A percentile compares a stretch with the other conserved stretches of the same genome.
phyloP scores from a whole-genome alignment of 305 asterid genomes.

The Fraxinus latifolia region DNA sequence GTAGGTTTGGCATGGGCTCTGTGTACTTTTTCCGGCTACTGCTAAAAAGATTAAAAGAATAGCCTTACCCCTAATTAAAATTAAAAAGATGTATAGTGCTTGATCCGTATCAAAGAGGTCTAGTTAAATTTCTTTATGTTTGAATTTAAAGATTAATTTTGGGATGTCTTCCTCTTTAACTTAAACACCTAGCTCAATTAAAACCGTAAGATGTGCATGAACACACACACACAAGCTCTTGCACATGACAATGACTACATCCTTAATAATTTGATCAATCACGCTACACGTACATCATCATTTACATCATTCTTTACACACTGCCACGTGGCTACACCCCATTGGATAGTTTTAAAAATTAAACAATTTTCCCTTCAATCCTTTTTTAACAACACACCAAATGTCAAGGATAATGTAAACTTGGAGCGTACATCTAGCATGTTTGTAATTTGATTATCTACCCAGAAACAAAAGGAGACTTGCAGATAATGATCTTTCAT shows the following conservation, averaged over 20 bases:
- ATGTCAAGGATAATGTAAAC: too few species aligned
- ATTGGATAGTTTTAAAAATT: too few species aligned
- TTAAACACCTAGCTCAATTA: not conserved
- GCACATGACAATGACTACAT: not conserved
- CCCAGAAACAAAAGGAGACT: not conserved
- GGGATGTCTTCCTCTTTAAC: not conserved
- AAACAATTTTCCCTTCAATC: too few species aligned
- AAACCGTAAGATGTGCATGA: not conserved
- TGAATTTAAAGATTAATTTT: not conserved
- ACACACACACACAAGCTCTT: not conserved
- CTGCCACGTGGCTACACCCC: too few species aligned
- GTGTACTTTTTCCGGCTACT: not conserved
- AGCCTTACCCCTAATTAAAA: not conserved
- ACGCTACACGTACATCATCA: too few species aligned
- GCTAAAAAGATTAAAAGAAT: not conserved
- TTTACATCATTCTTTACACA: too few species aligned
- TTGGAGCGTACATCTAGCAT: too few species aligned
- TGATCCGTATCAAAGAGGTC: not conserved
- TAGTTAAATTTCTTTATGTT: not conserved
- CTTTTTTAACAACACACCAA: too few species aligned
- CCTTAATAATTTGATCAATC: not conserved
- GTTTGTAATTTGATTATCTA: not conserved
- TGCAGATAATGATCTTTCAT: not conserved
- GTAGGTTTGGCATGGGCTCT: not conserved
- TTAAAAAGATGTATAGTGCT: not conserved